Evolutionary conservation across 2,329 filamentous ascomycete genomes (phyloP).

Genomic region (Beauveria sp.): DNA sequence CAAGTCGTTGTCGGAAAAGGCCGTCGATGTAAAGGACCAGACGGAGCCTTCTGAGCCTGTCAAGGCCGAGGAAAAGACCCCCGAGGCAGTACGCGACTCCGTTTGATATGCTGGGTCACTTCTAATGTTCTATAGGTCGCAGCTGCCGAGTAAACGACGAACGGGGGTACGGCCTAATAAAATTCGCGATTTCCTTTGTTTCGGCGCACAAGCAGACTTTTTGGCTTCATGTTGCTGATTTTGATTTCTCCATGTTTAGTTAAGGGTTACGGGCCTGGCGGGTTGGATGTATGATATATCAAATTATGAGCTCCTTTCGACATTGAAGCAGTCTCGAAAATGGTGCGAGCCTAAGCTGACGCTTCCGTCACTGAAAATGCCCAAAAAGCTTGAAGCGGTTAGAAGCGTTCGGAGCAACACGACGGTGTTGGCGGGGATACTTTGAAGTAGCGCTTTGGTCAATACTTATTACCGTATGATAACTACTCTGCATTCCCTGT

Average conservation of each 20-base stretch:
- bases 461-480: neutral
- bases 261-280: constrained; percentile 2
- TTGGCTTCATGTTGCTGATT: constrained; percentile 2
- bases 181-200: constrained; percentile 5
- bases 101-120: constrained; percentile 18
- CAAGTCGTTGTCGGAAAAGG: constrained; percentile 27
- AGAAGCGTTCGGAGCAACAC: neutral
- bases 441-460: neutral
- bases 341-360: neutral
- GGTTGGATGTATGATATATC: constrained; percentile 12
- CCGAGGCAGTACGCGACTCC: constrained; percentile 20
- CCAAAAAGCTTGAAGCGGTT: neutral
- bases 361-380: neutral
- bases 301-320: constrained; percentile 5
- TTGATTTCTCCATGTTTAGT: neutral
- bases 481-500: neutral
- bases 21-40: constrained; percentile 27
- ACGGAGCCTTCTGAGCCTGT: constrained; percentile 17
- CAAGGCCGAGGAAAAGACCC: constrained; percentile 18
- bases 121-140: constrained; percentile 17
- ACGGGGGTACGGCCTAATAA: neutral
- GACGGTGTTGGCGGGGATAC: neutral
- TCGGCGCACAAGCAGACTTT: constrained; percentile 5
- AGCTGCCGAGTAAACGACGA: constrained; percentile 7
- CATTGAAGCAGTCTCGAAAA: neutral